Evolutionary conservation across 371 early-diverging fungal species (phyloP), one percentile per base, ranked within the genome.

Genomic region (Rhizomucor miehei): DNA sequence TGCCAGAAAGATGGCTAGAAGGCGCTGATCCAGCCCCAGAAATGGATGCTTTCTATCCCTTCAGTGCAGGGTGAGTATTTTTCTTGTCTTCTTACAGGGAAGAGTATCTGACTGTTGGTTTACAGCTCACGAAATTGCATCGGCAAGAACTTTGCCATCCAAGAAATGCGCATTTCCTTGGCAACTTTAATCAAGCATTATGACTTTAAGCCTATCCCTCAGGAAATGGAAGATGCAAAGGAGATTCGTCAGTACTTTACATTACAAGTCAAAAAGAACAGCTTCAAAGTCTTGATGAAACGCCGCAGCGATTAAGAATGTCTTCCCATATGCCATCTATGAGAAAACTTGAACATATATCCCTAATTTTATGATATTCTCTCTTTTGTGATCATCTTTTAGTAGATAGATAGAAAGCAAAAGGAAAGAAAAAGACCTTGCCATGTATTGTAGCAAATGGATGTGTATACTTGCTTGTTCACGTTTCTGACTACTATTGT

Each of bases 111-210:
- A 40, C 23, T 49, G 21, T 6, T 13, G 8, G 29, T 29, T 29
- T 14, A 38, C 56, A 67, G 71, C 10, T 65, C 76, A 23, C 59
- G 80, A 23, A 75, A 75, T 48, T 80, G 80, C 47, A 70, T 77
- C 39, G 80, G 80, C 38, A 80, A 73, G 53, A 71, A 66, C 57
- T 77, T 80, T 67, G 76, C 74, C 13, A 44, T 60, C 38, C 68
- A 68, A 56, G 80, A 80, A 56, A 73, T 77, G 73, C 73, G 75
- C 11, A 38, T 80, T 1, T 44, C 65, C 14, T 25, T 80, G 35
- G 58, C 73, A 0, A 57, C 62, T 34, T 45, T 79, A 5, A 51
- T 79, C 13, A 68, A 62, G 35, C 34, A 49, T 11, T 75, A 57
- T 51, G 65, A 66, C 9, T 52, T 75, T n/a, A 14, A 23, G 10